Evolutionary conservation across 805 yeast genomes (phyloP), one percentile per base, ranked within the genome.

Genomic region (Grigorovia yakushimaensis): DNA sequence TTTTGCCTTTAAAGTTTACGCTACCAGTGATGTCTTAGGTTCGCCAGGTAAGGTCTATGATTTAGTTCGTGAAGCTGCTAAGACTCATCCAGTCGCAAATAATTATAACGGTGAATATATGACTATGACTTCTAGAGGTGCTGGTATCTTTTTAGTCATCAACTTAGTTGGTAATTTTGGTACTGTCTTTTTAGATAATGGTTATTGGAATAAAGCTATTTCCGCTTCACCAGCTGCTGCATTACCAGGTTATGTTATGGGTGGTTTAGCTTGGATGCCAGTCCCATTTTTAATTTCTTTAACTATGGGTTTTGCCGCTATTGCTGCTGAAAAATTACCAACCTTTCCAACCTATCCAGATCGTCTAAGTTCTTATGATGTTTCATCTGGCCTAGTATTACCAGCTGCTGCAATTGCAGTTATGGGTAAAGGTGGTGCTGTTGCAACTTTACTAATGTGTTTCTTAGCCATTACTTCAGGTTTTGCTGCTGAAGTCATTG

Each of bases 401-500:
- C 76, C 76, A 19, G 66, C 72, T 20, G 72, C 95, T 38, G 94
- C 96, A 1, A 83, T 79, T 39, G 87, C 95, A 0, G 68, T 88
- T 39, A 72, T 88, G 67, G 96, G 96, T 45, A 82, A 73, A 52
- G 86, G 91, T 56, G 97, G 96, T 51, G 95, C 94, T 4, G 89
- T 79, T 43, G 89, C 89, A 35, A 76, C 88, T 9, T 73, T 88
- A 52, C 64, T 88, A 33, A 68, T 88, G 72, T 77, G 88, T 10
- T 88, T 88, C 66, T 84, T 87, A 89, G 95, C 96, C 22, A 91
- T 84, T 40, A 88, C 96, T 0, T 84, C 94, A 43, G 95, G 96
- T 22, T 79, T 86, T 76, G 84, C 95, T 30, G 91, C 96, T 37
- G 96, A 88, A 66, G 76, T 88, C 58, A 85, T 88, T 60, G 84